Conservation (phyloP, 2,329 filamentous ascomycete species). For the Calonectria pteridis region DNA sequence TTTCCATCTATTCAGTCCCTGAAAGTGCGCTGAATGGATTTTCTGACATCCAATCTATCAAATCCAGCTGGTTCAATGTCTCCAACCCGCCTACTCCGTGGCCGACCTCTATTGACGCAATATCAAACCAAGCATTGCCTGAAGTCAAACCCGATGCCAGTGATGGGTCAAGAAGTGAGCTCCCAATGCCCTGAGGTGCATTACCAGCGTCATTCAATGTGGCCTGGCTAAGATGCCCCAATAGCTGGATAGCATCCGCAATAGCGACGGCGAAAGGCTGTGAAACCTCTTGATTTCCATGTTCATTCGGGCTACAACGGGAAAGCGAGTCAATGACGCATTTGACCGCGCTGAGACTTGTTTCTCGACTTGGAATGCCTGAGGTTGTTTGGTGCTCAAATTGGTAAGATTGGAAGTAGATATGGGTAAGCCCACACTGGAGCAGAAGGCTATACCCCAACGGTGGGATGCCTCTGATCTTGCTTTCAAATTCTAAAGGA, state of each 20-base stretch:
- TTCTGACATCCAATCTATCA: neutral
- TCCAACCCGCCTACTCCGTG: neutral
- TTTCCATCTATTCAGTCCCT: neutral
- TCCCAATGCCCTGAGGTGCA: neutral
- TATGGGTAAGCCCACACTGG: neutral
- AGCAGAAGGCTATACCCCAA: neutral
- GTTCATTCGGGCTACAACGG: neutral
- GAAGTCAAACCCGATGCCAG: neutral
- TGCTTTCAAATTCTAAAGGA: neutral
- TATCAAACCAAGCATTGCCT: neutral
- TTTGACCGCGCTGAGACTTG: neutral
- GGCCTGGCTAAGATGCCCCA: neutral
- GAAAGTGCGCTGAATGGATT: neutral
- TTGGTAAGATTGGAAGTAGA: neutral
- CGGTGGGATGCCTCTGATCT: neutral
- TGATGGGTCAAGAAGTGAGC: neutral
- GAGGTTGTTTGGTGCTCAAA: neutral
- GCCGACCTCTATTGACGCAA: neutral
- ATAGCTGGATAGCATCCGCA: neutral
- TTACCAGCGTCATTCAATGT: neutral
- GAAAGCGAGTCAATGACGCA: neutral
- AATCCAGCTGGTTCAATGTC: neutral
- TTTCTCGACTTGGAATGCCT: neutral
- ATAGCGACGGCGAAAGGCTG: neutral
- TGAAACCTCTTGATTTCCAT: neutral